Base-by-base conservation (phyloP, 768 basidiomycete species). In the Chalciporus chontae region DNA sequence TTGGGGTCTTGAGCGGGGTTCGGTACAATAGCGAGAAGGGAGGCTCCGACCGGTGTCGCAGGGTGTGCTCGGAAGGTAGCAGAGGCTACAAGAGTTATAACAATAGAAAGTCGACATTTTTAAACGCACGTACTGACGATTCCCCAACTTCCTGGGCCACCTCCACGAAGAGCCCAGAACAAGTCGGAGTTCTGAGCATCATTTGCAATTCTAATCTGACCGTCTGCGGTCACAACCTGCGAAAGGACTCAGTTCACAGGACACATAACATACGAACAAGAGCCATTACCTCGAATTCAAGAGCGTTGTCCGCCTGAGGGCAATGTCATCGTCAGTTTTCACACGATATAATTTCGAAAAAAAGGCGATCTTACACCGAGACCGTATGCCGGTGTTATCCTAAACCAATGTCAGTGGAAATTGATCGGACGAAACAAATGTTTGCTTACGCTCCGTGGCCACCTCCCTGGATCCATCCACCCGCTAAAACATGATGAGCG, bases 131-230 rank as follows among this genome's bases (percentile, higher is more conserved):
- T 11, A 31, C 29, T 31, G 40, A 79, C 62, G 24, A 80, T 66
- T 11, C 75, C 79, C 55, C 66, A 80, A 9, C 73, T 79, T n/a
- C 77, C 74, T 0, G 74, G 76, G 0, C 79, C 79, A 0, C 75
- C 77, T 5, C 79, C 80, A 26, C 78, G 67, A 18, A 80, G 55
- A 1, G 80, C 81, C 75, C 76, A 81, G 61, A 78, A 81, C 7
- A 81, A 66, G 48, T 80, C 76, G 3, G 65, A 8, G 55, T 80
- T 68, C 36, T 69, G 65, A 50, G 68, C 65, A 2, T 62, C 58
- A 50, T 80, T 81, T 17, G 63, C 74, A 0, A 57, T 69, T 44
- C 73, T 59, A 27, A 70, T 55, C 6, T 66, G 46, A 3, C 77
- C 78, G 32, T 69, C 60, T 1, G 76, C 65, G 11, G 68, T 74